phyloP scores from a whole-genome alignment of 2,329 filamentous ascomycete genomes.

The Pseudocercospora pini-densiflorae region DNA sequence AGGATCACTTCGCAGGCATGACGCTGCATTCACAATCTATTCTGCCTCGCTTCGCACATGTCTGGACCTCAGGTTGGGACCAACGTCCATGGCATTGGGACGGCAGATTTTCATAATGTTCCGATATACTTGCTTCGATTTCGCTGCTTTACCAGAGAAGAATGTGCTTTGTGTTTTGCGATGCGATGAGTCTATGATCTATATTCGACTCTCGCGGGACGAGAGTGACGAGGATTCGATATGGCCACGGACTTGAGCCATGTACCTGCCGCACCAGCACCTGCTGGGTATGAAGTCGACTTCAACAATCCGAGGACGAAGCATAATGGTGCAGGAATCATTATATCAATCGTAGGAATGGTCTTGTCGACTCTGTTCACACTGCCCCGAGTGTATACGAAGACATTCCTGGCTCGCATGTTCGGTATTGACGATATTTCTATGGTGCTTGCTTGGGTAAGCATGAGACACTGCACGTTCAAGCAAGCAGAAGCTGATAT shows the following conservation, averaged over 20 bases:
- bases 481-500: not conserved
- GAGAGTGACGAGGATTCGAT: not conserved
- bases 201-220: not conserved
- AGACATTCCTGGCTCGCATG: slow-evolving; percentile 16
- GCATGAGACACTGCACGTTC: not conserved
- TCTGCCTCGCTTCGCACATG: not conserved
- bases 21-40: slow-evolving; percentile 5
- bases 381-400: slow-evolving; percentile 21
- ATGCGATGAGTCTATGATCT: not conserved
- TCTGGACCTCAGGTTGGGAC: not conserved
- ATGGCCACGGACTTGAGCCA: not conserved
- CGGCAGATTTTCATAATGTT: not conserved
- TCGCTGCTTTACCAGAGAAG: too few relatives aligned
- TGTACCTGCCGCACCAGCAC: slow-evolving; percentile 16
- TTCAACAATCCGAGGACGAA: slow-evolving; percentile 18
- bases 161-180: not conserved
- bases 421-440: slow-evolving; percentile 26
- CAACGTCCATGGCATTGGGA: slow-evolving; percentile 2
- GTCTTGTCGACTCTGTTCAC: slow-evolving; percentile 20
- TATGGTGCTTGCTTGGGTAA: slow-evolving; percentile 22
- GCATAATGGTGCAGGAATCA: slow-evolving; percentile 16
- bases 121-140: not conserved
- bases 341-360: slow-evolving; percentile 22
- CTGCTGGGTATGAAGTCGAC: slow-evolving; percentile 15
- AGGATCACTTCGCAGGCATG: not conserved